phyloP scores from a whole-genome alignment of 208 protist species.

The Crithidia acanthocephali region DNA sequence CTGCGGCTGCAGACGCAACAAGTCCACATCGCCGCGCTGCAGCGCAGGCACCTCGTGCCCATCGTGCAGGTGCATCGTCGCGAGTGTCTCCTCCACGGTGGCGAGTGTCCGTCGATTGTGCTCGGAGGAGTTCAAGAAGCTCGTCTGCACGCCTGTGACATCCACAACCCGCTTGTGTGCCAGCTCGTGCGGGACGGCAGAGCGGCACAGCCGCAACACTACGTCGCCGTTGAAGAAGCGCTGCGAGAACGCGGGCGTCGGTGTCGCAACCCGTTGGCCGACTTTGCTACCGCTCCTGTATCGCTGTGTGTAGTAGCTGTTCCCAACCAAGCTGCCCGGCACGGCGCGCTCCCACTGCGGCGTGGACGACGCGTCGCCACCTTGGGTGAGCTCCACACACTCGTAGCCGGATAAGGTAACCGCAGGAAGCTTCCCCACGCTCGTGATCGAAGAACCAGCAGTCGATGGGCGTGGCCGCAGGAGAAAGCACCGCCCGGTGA shows the following conservation, averaged over 20 bases:
- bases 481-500: conserved; percentile 41
- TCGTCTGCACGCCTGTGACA: conserved; percentile 74
- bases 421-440: not conserved
- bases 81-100: conserved; percentile 57
- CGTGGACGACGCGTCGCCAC: not conserved
- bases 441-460: no score
- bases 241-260: not conserved
- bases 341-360: not conserved
- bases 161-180: conserved; percentile 62
- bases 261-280: not conserved
- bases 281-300: conserved; percentile 29
- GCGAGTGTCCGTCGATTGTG: conserved; percentile 30
- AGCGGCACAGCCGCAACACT: conserved; percentile 34
- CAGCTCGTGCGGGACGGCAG: conserved; percentile 44
- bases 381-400: conserved; percentile 32
- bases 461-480: conserved; percentile 3
- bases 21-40: conserved; percentile 56
- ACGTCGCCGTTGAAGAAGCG: conserved; percentile 43
- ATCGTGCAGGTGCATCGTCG: conserved; percentile 87
- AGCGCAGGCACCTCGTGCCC: conserved; percentile 80
- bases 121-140: conserved; percentile 61
- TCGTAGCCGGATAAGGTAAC: conserved; percentile 1
- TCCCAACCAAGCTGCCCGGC: conserved; percentile 62
- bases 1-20: conserved; percentile 53
- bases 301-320: conserved; percentile 75